phyloP scores from a whole-genome alignment of 805 yeast species.

The Kodamaea jinghongensis region DNA sequence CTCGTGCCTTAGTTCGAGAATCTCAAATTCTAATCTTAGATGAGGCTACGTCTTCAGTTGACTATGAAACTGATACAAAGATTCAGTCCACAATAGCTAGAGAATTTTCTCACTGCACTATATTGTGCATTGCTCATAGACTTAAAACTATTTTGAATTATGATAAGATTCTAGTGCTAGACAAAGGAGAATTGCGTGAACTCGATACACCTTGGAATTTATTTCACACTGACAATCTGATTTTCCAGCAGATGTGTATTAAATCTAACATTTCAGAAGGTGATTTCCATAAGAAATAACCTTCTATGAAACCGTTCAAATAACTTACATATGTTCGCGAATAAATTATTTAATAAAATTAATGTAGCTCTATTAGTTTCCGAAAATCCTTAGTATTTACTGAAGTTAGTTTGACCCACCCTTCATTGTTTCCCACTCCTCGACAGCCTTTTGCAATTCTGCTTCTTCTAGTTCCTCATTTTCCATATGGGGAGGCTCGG shows the following conservation, averaged over 20 bases:
- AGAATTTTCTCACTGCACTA: slow-evolving; percentile 70
- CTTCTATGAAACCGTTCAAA: neutral
- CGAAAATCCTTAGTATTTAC: too few relatives aligned
- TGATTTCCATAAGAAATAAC: slow-evolving; percentile 32
- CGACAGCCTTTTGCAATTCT: slow-evolving; percentile 57
- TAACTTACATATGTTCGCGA: too few relatives aligned
- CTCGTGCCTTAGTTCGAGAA: slow-evolving; percentile 75
- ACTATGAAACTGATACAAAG: slow-evolving; percentile 78
- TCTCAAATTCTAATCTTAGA: slow-evolving; percentile 76
- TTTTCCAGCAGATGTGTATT: slow-evolving; percentile 69
- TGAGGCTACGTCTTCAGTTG: slow-evolving; percentile 81
- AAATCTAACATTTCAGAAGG: slow-evolving; percentile 39
- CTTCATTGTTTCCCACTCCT: slow-evolving; percentile 27
- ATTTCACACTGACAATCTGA: slow-evolving; percentile 43
- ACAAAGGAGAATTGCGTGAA: slow-evolving; percentile 72
- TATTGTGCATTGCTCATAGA: slow-evolving; percentile 86
- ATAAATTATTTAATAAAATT: neutral
- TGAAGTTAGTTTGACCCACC: slow-evolving; percentile 42
- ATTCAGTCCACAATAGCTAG: slow-evolving; percentile 71
- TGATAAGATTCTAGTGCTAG: slow-evolving; percentile 79
- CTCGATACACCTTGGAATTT: slow-evolving; percentile 69
- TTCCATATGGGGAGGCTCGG: slow-evolving; percentile 32
- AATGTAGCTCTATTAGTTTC: slow-evolving; percentile 30
- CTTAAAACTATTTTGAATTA: slow-evolving; percentile 70
- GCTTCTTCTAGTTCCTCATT: slow-evolving; percentile 49